Base-by-base conservation (phyloP, 176 grass and related monocot genomes). In the Phoenix roebelenii region DNA sequence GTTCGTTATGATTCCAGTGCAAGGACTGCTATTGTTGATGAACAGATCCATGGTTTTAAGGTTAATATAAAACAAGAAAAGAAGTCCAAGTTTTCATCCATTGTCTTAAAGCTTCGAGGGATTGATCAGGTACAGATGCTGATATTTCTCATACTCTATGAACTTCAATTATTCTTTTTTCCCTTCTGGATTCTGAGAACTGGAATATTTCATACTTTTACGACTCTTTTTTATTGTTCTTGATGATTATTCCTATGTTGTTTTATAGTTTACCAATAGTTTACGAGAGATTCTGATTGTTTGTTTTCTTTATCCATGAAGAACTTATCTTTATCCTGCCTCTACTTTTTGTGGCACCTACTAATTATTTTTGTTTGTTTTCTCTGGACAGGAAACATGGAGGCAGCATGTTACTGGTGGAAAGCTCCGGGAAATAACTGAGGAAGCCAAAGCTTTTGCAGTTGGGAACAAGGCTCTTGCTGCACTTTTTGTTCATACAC, bases 401-500 rank as follows among this genome's bases (percentile, higher is more conserved):
- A 88, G 83, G 72, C 93, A 92, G 52, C 93, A 91, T 80, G 84
- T 97, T 66, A 88, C 93, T 60, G 87, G 87, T 26, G 93, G 87
- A 61, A 97, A 97, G 74, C 87, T 97, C 60, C 78, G 84, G 58
- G 93, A 97, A 83, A 84, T 97, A 74, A 97, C 81, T 4, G 93
- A 97, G 78, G 93, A 91, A 65, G 93, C 87, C 18, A 91, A 97
- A 78, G 72, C 83, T 64, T 97, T 91, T 82, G 85, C 87, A 54
- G 83, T 88, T 50, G 84, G 84, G 76, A 91, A 97, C 78, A 91
- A 88, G 56, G 72, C 81, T 66, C 82, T 97, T 68, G 93, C 87
- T 67, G 87, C 87, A 55, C 83, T 97, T 44, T 97, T 97, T 75
- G 84, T 97, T 87, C 92, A 97, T 75, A 97, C 92, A 14, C 92